Percentiles rank a stretch among this genome's conserved stretches.
These are phyloP conservation scores for Nannizziopsis arthrosporioides DNA, from an alignment of 2,329 filamentous ascomycete genomes.

Conservation along the genomic window DNA sequence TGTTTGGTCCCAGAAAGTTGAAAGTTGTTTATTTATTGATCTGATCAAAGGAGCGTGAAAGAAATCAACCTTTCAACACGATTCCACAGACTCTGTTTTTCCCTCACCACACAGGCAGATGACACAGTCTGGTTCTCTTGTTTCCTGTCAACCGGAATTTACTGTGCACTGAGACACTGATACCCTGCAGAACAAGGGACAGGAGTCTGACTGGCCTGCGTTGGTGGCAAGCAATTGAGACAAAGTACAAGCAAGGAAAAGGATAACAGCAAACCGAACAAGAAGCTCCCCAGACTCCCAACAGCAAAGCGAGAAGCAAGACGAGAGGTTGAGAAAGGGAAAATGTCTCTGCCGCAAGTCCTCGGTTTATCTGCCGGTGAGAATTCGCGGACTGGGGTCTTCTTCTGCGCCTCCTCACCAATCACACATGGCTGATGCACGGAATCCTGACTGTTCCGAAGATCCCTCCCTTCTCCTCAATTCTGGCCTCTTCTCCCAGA, in stretches of 20 bases:
- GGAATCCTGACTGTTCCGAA: slow-evolving; percentile 2
- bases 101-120: neutral
- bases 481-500: neutral
- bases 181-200: too few relatives aligned
- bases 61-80: neutral
- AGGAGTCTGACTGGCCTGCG: too few relatives aligned
- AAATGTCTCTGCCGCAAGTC: too few relatives aligned
- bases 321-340: neutral
- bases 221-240: neutral
- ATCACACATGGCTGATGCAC: slow-evolving; percentile 1
- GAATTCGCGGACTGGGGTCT: too few relatives aligned
- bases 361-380: too few relatives aligned
- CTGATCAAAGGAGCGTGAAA: neutral
- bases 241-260: neutral
- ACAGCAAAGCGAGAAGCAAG: neutral
- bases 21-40: slow-evolving; percentile 8
- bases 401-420: neutral
- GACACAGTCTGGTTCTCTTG: neutral
- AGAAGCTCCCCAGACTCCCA: neutral
- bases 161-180: too few relatives aligned
- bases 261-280: neutral
- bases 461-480: slow-evolving; percentile 1
- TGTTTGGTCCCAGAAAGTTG: neutral
- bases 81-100: neutral
- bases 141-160: too few relatives aligned